These are phyloP conservation scores for Phytophthora citrophthora DNA, from an alignment of 352 stramenopile genomes.

Conservation along the genomic window DNA sequence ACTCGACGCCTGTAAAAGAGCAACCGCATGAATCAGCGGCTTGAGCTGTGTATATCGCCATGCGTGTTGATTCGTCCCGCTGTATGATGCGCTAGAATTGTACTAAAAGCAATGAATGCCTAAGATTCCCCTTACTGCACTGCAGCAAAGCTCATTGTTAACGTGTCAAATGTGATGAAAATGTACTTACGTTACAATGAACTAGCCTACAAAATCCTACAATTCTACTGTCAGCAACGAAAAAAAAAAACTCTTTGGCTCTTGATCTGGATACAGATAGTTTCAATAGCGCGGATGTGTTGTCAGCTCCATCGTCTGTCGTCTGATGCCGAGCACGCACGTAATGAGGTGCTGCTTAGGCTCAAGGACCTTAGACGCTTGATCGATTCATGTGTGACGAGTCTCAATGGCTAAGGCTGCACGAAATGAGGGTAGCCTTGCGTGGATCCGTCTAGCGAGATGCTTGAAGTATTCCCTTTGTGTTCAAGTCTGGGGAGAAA, in stretches of 20 bases:
- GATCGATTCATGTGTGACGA: neutral
- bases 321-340: conserved; percentile 2
- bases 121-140: conserved; percentile 3
- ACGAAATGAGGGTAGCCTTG: conserved; percentile 13
- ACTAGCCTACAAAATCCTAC: no score
- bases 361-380: neutral
- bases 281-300: neutral
- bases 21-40: conserved; percentile 21
- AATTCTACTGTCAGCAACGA: neutral
- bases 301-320: neutral
- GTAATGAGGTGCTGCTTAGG: conserved; percentile 19
- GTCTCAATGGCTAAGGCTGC: neutral
- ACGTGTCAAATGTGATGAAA: no score
- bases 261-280: no score
- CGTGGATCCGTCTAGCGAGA: neutral
- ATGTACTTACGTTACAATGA: no score
- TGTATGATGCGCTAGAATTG: conserved; percentile 29
- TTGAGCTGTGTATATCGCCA: conserved; percentile 18
- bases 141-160: neutral
- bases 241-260: neutral
- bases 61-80: conserved; percentile 1
- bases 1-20: conserved; percentile 8
- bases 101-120: conserved; percentile 24
- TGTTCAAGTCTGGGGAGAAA: conserved; percentile 1
- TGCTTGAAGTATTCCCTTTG: neutral